A percentile compares a stretch with the other conserved stretches of the same genome.
phyloP scores from a whole-genome alignment of 2,329 filamentous ascomycete genomes.

The Penicillium corylophilum region DNA sequence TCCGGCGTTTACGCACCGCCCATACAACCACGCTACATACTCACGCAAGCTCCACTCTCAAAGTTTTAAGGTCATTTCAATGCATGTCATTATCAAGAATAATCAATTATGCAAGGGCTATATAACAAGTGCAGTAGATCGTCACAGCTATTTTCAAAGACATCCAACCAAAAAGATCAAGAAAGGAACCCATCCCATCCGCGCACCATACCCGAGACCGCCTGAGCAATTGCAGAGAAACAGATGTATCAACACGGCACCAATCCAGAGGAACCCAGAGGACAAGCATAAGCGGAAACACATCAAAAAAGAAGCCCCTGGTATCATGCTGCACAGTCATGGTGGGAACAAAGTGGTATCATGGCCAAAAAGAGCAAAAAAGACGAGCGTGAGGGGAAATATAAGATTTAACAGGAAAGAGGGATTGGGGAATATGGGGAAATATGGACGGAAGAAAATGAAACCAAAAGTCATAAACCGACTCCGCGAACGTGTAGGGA shows the following conservation, averaged over 20 bases:
- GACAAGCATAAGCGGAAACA: slow-evolving; percentile 14
- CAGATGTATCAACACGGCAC: slow-evolving; percentile 18
- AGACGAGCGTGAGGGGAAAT: not conserved
- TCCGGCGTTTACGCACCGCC: slow-evolving; percentile 9
- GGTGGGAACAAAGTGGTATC: slow-evolving; percentile 44
- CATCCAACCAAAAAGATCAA: not conserved
- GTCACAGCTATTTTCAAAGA: slow-evolving; percentile 6
- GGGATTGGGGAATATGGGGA: not conserved
- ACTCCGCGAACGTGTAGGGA: slow-evolving; percentile 14
- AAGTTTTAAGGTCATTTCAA: not conserved
- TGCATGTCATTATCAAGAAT: slow-evolving; percentile 7
- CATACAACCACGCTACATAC: not conserved
- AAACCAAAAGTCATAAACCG: slow-evolving; percentile 9
- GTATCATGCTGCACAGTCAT: slow-evolving; percentile 37
- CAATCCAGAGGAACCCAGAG: slow-evolving; percentile 10
- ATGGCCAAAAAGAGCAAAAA: slow-evolving; percentile 22
- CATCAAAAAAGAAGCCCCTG: slow-evolving; percentile 25
- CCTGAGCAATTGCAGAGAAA: slow-evolving; percentile 21
- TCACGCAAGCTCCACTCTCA: not conserved
- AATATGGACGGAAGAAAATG: not conserved
- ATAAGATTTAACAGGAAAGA: not conserved
- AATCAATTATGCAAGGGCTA: slow-evolving; percentile 16
- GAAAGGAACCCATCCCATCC: slow-evolving; percentile 10
- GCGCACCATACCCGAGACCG: slow-evolving; percentile 19
- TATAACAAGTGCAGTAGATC: slow-evolving; percentile 10